Evolutionary conservation across 2,329 filamentous ascomycete genomes (phyloP), one percentile per base, ranked within the genome.

Genomic region (Colletotrichum kahawae): DNA sequence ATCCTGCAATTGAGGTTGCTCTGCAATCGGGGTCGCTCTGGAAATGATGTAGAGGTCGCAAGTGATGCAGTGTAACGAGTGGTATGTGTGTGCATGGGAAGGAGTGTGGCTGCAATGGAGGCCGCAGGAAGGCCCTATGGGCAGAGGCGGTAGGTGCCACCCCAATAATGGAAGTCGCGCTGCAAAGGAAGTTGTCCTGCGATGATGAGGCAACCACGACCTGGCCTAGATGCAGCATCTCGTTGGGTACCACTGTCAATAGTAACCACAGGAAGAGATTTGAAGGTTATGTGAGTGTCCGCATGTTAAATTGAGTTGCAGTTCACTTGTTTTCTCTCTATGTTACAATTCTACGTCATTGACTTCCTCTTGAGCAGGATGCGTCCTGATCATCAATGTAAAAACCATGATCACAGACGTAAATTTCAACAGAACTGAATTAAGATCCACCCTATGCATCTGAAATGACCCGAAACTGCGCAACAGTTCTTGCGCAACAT

Each of bases 51-150:
- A 43, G 9, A 18, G 1, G 18, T 18, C 38, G 2, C 38, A n/a
- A 43, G 38, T n/a, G 5, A 43, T 18, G 18, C 9, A 43, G 3
- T 6, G 10, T 12, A n/a, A 43, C 8, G 9, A n/a, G 38, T 12
- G 0, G 9, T 3, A 43, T 2, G 5, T 12, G 0, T 43, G 5
- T n/a, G 5, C n/a, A 6, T 6, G 1, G 18, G 16, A 43, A 43
- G 38, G 18, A n/a, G 18, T 6, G 18, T n/a, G 38, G 5, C 38
- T 43, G 38, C 3, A n/a, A 10, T 43, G 2, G 38, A 18, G 38
- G 38, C 38, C 2, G 18, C 38, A 1, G n/a, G 0, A 43, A 43
- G 2, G 9, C 3, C 16, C 38, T 4, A 4, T 43, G 18, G 38
- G 38, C 38, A 2, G 38, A 5, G 4, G 2, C 18, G 9, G 18